Base-by-base conservation (phyloP, 371 early-diverging fungal species). In the Umbelopsis sp. region DNA sequence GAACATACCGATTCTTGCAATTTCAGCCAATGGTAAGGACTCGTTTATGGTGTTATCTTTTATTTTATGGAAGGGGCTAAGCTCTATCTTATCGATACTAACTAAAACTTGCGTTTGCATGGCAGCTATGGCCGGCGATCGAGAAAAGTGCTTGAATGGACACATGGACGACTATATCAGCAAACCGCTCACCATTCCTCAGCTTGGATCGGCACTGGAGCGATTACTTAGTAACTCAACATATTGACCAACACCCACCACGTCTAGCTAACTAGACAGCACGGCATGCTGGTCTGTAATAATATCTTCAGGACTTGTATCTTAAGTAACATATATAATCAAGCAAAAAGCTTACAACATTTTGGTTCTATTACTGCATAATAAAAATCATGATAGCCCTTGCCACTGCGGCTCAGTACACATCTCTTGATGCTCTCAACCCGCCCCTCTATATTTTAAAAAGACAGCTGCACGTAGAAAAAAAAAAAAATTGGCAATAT, bases 131-230 rank as follows among this genome's bases (percentile, higher is more conserved):
- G 52, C 52, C 29, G 52, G 52, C 24, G 52, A 51, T 29, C 52
- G 52, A 51, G 52, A 51, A 51, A 51, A 51, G 14, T 51, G 52
- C 14, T 20, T 51, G 18, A 11, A 18, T 8, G 52, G 25, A 12
- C 8, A 51, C 1, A 51, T 51, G 52, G 52, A 51, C 22, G 52
- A 51, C 29, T 51, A 51, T 51, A 29, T 51, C 20, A 51, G 52
- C 52, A 51, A 51, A 20, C 52, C 52, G 12, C 29, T 51, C 25
- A 51, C 52, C 12, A 51, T 51, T 8, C 52, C 52, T 25, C 52
- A 51, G 14, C 52, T 51, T 22, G 52, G 52, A 25, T 22, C 52
- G 0, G 52, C 52, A 20, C 29, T 51, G 5, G 24, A 51, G 22
- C 52, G 52, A 22, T 20, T 51, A 22, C 52, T 51, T 12, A 10